These are phyloP conservation scores for Heritiera fomes DNA, from an alignment of 345 rosid species.

Conservation along the genomic window DNA sequence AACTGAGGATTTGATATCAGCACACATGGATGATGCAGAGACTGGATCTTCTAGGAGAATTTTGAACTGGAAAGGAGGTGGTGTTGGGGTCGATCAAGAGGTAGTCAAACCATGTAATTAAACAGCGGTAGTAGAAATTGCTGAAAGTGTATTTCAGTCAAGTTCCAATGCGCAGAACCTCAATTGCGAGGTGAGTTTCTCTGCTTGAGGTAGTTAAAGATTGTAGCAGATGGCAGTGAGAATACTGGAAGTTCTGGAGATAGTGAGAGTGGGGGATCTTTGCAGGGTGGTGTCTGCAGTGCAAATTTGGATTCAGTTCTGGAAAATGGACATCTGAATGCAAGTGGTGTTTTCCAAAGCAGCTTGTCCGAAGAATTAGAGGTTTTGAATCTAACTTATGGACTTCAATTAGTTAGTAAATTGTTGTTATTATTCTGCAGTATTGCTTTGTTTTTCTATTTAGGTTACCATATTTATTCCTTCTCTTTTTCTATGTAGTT, in stretches of 20 bases:
- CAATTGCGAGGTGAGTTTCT: conserved; percentile 53
- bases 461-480: not conserved
- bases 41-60: conserved; percentile 28
- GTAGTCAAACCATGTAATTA: conserved; percentile 41
- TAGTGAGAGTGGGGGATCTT: conserved; percentile 47
- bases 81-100: conserved; percentile 44
- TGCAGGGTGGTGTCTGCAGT: conserved; percentile 47
- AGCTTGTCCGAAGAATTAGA: conserved; percentile 50
- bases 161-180: conserved; percentile 44
- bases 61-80: conserved; percentile 29
- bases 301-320: conserved; percentile 36
- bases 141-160: conserved; percentile 36
- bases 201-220: conserved; percentile 41
- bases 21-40: conserved; percentile 30
- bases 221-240: conserved; percentile 36
- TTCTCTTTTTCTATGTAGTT: not conserved
- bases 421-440: not conserved
- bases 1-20: conserved; percentile 33
- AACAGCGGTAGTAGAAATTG: conserved; percentile 35
- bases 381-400: conserved; percentile 46
- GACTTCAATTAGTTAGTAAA: not conserved
- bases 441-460: conserved; percentile 5
- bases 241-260: conserved; percentile 32
- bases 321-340: conserved; percentile 44
- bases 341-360: conserved; percentile 35